Conservation (phyloP, 352 stramenopile species). For the Pythium scleroteichum region DNA sequence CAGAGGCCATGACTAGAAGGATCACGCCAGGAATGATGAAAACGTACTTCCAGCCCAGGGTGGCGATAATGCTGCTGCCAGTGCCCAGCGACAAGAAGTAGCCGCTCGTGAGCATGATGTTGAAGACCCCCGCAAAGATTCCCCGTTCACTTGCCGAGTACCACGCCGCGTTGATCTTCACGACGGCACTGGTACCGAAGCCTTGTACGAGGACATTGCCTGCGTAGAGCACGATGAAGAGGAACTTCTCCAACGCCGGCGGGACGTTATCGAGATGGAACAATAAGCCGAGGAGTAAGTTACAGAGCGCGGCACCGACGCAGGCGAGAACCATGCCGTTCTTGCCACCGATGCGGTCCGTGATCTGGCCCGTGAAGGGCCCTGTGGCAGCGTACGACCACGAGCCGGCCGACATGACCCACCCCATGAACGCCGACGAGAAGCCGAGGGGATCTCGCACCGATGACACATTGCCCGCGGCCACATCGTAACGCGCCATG, state of each 20-base stretch:
- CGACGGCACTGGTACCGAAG: constrained; percentile 78
- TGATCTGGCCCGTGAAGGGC: constrained; percentile 72
- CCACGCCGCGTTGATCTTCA: constrained; percentile 85
- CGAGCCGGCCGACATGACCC: constrained; percentile 68
- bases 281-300: constrained; percentile 53
- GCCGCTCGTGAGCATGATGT: constrained; percentile 75
- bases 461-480: constrained; percentile 62
- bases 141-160: constrained; percentile 64
- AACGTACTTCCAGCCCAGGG: constrained; percentile 65
- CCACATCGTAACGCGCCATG: constrained; percentile 77
- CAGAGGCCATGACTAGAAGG: constrained; percentile 56
- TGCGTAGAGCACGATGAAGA: constrained; percentile 68
- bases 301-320: constrained; percentile 59
- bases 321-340: constrained; percentile 76
- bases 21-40: constrained; percentile 60
- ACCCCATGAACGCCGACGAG: constrained; percentile 74
- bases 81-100: constrained; percentile 75
- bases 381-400: constrained; percentile 72
- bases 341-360: constrained; percentile 66
- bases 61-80: constrained; percentile 61
- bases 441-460: constrained; percentile 56
- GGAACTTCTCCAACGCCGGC: constrained; percentile 29
- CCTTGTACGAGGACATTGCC: constrained; percentile 70
- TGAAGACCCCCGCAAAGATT: constrained; percentile 74
- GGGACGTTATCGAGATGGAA: constrained; percentile 47